Evolutionary conservation across 2,329 filamentous ascomycete genomes (phyloP).

Genomic region (Fusarium staphyleae): DNA sequence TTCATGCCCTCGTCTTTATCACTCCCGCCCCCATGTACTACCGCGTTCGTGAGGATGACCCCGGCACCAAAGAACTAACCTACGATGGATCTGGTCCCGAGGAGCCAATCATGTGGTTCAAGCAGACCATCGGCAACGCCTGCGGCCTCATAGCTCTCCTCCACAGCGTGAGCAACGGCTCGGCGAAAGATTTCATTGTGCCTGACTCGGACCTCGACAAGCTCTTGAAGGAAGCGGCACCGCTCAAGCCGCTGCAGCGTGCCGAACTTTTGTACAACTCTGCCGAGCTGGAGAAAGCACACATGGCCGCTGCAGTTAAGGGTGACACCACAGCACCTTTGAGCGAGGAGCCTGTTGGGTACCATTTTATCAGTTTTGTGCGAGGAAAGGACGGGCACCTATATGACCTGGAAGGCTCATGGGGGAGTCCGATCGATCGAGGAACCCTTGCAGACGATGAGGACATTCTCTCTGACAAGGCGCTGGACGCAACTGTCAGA

Average conservation of each 20-base stretch:
- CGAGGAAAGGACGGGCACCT: conserved; percentile 69
- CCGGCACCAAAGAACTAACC: conserved; percentile 36
- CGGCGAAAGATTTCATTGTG: conserved; percentile 61
- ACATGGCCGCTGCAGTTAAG: conserved; percentile 70
- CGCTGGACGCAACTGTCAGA: conserved; percentile 66
- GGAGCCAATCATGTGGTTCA: conserved; percentile 82
- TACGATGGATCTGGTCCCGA: conserved; percentile 47
- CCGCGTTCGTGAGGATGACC: conserved; percentile 43
- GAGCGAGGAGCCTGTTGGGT: conserved; percentile 67
- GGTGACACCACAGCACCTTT: conserved; percentile 73
- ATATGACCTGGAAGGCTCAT: conserved; percentile 81
- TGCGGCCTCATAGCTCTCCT: conserved; percentile 82
- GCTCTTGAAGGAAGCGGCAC: conserved; percentile 68
- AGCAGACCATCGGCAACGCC: conserved; percentile 83
- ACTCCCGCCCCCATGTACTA: conserved; percentile 68
- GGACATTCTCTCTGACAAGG: conserved; percentile 70
- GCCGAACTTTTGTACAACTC: conserved; percentile 76
- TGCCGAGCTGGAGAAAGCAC: conserved; percentile 73
- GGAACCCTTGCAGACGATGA: conserved; percentile 62
- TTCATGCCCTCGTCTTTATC: conserved; percentile 79
- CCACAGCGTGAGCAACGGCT: conserved; percentile 76
- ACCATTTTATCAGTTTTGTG: conserved; percentile 85
- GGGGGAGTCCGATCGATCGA: conserved; percentile 76
- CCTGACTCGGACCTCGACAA: conserved; percentile 61
- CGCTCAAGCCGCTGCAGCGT: conserved; percentile 64